Conservation (phyloP, 2,329 filamentous ascomycete genomes). For the Teratosphaeriaceae sp. region DNA sequence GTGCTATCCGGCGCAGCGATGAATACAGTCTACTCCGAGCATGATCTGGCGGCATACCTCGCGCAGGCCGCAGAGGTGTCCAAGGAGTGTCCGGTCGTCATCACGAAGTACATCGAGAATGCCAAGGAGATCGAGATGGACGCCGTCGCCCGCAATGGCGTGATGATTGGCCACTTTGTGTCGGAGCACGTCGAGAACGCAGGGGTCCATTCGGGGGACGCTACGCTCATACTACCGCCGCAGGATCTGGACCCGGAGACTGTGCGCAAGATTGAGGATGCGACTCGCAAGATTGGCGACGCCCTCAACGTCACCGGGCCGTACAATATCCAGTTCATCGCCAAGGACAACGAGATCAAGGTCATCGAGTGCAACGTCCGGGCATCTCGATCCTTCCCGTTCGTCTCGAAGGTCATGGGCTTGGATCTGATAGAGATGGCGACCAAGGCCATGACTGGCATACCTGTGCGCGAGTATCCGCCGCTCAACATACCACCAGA, state of each 20-base stretch:
- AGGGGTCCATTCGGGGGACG: conserved; percentile 96
- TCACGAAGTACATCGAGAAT: conserved; percentile 99
- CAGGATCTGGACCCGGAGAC: conserved; percentile 89
- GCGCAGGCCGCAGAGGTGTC: conserved; percentile 90
- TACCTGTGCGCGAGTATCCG: conserved; percentile 78
- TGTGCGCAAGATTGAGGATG: conserved; percentile 84
- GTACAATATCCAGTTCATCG: conserved; percentile 99
- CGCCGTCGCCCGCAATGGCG: conserved; percentile 84
- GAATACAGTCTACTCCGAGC: conserved; percentile 98
- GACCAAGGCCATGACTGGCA: conserved; percentile 88
- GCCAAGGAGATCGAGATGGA: conserved; percentile 99
- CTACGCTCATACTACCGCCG: conserved; percentile 87
- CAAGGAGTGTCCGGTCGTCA: conserved; percentile 91
- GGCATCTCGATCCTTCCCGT: conserved; percentile 93
- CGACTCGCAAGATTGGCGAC: conserved; percentile 88
- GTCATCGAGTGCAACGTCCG: conserved; percentile 99
- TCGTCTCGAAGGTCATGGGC: conserved; percentile 97
- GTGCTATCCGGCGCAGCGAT: conserved; percentile 95
- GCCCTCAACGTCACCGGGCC: conserved; percentile 94
- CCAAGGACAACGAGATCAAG: conserved; percentile 99
- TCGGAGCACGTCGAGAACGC: conserved; percentile 99
- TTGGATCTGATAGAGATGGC: conserved; percentile 98
- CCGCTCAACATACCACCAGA: conserved; percentile 66
- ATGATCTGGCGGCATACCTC: conserved; percentile 82
- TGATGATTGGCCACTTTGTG: conserved; percentile 90